A percentile compares a stretch with the other conserved stretches of the same genome.
Conservation (phyloP, 176 grass and related monocot genomes). For the Oryza longistaminata region DNA sequence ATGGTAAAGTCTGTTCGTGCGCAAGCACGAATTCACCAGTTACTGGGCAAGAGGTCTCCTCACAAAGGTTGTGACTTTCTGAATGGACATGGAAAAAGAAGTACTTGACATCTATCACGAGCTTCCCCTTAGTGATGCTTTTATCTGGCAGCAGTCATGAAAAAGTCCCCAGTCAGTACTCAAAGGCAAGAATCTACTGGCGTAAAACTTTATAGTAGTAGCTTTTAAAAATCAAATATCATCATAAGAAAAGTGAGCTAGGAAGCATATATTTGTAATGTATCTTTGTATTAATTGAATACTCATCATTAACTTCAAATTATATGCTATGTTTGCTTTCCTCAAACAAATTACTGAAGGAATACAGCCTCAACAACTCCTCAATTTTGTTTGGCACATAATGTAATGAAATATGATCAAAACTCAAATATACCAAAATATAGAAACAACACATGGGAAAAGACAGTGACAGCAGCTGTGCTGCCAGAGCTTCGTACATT, state of each 20-base stretch:
- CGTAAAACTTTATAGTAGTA: background rate
- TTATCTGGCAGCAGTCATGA: constrained; percentile 47
- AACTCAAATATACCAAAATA: background rate
- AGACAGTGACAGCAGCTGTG: background rate
- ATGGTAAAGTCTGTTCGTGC: constrained; percentile 47
- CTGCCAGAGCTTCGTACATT: background rate
- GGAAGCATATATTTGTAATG: background rate
- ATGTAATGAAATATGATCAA: background rate
- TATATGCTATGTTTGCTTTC: background rate
- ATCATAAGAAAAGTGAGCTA: background rate
- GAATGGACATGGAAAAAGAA: constrained; percentile 64
- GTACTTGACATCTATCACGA: constrained; percentile 71
- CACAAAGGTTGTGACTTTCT: constrained; percentile 76
- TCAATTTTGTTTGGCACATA: background rate
- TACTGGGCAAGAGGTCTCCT: constrained; percentile 60
- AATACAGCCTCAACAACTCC: background rate
- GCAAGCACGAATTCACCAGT: constrained; percentile 49
- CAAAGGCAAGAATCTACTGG: background rate
- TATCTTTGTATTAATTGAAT: background rate
- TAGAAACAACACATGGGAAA: background rate
- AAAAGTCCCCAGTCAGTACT: background rate
- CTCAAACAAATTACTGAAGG: constrained; percentile 9
- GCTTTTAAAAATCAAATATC: background rate
- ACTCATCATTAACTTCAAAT: background rate
- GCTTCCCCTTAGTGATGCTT: constrained; percentile 50